Evolutionary conservation across 345 rosid genomes (phyloP).

Genomic region (Eucalyptus sp.): DNA sequence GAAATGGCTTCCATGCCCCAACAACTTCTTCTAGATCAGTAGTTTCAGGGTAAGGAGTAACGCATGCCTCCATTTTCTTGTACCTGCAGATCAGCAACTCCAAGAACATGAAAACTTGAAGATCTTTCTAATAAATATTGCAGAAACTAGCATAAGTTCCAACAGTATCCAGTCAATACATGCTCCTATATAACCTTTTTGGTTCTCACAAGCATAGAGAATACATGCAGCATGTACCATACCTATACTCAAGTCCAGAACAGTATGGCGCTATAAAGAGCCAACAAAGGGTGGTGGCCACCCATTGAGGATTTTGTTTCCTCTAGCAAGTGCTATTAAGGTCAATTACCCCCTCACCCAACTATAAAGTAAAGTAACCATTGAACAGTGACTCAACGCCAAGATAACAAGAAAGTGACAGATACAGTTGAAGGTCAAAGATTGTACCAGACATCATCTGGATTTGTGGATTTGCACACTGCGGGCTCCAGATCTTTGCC

Average conservation of each 20-base stretch:
- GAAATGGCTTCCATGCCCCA: constrained; percentile 35
- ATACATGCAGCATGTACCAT: neutral
- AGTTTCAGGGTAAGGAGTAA: constrained; percentile 49
- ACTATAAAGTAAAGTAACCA: neutral
- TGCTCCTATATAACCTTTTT: neutral
- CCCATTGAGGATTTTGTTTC: neutral
- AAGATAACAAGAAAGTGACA: neutral
- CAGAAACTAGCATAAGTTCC: neutral
- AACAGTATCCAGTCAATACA: neutral
- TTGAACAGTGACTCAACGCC: neutral
- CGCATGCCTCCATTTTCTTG: constrained; percentile 55
- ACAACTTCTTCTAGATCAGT: constrained; percentile 21
- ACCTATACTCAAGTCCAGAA: neutral
- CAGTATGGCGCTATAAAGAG: neutral
- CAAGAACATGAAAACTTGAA: neutral
- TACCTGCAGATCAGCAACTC: constrained; percentile 24
- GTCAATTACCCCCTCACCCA: neutral
- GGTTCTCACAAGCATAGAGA: neutral
- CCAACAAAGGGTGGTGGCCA: neutral
- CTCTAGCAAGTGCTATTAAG: neutral
- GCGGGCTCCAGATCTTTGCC: constrained; percentile 13
- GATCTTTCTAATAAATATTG: neutral
- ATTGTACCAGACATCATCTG: constrained; percentile 50
- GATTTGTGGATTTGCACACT: constrained; percentile 23
- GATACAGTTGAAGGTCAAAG: neutral